Conservation (phyloP, 495 filamentous ascomycete genomes). For the Aspergillus olivimuriae region DNA sequence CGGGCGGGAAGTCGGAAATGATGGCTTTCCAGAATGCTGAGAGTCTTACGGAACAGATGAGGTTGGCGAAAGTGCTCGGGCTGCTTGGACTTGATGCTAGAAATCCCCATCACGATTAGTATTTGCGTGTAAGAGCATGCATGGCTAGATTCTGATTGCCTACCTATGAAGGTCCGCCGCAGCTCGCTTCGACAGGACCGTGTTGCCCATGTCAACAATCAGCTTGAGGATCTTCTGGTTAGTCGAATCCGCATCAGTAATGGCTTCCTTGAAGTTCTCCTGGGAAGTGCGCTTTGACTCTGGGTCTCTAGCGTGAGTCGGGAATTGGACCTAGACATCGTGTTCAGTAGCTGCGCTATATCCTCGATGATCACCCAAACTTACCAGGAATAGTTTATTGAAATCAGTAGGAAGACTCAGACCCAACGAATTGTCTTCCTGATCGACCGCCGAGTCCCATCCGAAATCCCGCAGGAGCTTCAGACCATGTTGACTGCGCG, state of each 20-base stretch:
- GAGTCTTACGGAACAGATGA: conserved; percentile 72
- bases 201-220: conserved; percentile 83
- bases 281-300: conserved; percentile 34
- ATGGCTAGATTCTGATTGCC: too few species aligned
- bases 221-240: conserved; percentile 71
- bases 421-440: conserved; percentile 74
- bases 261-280: conserved; percentile 39
- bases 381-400: conserved; percentile 65
- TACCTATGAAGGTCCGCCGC: conserved; percentile 63
- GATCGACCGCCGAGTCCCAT: conserved; percentile 87
- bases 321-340: conserved; percentile 29
- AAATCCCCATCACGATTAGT: conserved; percentile 10
- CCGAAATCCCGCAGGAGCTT: conserved; percentile 79
- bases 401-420: conserved; percentile 80
- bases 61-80: conserved; percentile 67
- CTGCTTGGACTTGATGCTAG: conserved; percentile 59
- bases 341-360: background rate
- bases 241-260: conserved; percentile 54
- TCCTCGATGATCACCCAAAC: conserved; percentile 2
- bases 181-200: conserved; percentile 73
- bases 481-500: conserved; percentile 83
- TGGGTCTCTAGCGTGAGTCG: conserved; percentile 22
- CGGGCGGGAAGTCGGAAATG: conserved; percentile 80
- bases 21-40: conserved; percentile 81
- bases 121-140: background rate